These are phyloP conservation scores for Sporothrix globosa DNA, from an alignment of 2,329 filamentous ascomycete genomes.

Conservation along the genomic window DNA sequence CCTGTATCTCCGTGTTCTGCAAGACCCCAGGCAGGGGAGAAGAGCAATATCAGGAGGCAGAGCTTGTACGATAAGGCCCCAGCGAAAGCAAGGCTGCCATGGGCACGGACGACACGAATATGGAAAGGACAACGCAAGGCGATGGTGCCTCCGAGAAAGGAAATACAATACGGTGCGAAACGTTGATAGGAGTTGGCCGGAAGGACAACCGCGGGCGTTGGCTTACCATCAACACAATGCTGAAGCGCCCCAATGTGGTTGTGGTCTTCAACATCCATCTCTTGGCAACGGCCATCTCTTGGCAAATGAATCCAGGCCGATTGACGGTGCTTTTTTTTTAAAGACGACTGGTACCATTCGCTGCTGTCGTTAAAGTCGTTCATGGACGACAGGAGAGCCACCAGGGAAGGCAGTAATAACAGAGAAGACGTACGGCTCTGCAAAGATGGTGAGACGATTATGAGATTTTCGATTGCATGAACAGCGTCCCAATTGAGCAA, in stretches of 20 bases:
- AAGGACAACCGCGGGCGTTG: background rate
- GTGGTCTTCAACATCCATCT: background rate
- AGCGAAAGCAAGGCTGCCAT: background rate
- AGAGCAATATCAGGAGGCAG: background rate
- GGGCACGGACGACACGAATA: background rate
- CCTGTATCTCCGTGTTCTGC: background rate
- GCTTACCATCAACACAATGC: background rate
- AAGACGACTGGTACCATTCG: no score
- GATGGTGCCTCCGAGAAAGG: background rate
- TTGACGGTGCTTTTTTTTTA: no score
- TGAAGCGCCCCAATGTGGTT: background rate
- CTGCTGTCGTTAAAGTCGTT: background rate
- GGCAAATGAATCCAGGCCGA: background rate
- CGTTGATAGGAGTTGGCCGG: background rate
- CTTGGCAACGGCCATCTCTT: conserved; percentile 1
- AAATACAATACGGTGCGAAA: background rate
- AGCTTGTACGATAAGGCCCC: conserved; percentile 2
- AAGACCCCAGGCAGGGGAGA: background rate
- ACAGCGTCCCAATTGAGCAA: background rate
- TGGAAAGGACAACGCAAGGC: no score
- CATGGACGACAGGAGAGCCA: background rate
- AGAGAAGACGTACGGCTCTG: background rate
- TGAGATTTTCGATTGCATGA: background rate
- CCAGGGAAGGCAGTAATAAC: background rate
- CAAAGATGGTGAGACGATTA: background rate